Percentiles rank a stretch among this genome's conserved stretches.
Conservation (phyloP, 768 basidiomycete genomes). For the Phaeotremella fagi region DNA sequence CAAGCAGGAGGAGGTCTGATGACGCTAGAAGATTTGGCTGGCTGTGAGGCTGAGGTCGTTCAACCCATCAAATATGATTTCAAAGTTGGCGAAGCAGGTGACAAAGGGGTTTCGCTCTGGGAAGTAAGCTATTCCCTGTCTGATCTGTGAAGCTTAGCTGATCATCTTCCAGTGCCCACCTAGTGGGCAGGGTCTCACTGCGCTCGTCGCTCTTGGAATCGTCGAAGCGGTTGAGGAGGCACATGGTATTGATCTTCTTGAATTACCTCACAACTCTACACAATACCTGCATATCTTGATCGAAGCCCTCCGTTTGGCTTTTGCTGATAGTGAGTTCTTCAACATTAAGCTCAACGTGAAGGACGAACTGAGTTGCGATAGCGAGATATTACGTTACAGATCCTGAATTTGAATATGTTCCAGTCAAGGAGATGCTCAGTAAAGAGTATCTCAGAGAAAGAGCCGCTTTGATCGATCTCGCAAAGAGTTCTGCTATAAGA, state of each 20-base stretch:
- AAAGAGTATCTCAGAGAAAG: constrained; percentile 78
- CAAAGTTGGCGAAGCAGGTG: constrained; percentile 51
- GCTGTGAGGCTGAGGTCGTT: constrained; percentile 70
- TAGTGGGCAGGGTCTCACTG: constrained; percentile 96
- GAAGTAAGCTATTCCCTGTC: constrained; percentile 58
- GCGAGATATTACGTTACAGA: constrained; percentile 85
- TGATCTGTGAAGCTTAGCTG: neutral
- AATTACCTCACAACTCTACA: constrained; percentile 84
- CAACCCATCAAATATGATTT: constrained; percentile 88
- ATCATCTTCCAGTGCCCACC: constrained; percentile 68
- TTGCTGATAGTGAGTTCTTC: constrained; percentile 51
- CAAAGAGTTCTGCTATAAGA: constrained; percentile 61
- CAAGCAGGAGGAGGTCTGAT: constrained; percentile 84
- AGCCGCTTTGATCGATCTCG: constrained; percentile 74
- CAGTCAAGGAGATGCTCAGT: constrained; percentile 76
- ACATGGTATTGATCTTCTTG: constrained; percentile 63
- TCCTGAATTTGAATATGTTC: constrained; percentile 70
- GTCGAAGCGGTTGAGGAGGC: constrained; percentile 78
- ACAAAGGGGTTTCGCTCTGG: constrained; percentile 76
- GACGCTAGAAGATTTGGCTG: constrained; percentile 88
- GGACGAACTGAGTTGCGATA: neutral
- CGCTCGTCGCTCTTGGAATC: constrained; percentile 86
- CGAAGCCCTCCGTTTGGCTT: constrained; percentile 67
- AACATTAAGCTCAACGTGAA: neutral
- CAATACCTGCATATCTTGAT: constrained; percentile 84